These are phyloP conservation scores for Acacia pycnantha DNA, from an alignment of 331 rosid species.

Conservation along the genomic window DNA sequence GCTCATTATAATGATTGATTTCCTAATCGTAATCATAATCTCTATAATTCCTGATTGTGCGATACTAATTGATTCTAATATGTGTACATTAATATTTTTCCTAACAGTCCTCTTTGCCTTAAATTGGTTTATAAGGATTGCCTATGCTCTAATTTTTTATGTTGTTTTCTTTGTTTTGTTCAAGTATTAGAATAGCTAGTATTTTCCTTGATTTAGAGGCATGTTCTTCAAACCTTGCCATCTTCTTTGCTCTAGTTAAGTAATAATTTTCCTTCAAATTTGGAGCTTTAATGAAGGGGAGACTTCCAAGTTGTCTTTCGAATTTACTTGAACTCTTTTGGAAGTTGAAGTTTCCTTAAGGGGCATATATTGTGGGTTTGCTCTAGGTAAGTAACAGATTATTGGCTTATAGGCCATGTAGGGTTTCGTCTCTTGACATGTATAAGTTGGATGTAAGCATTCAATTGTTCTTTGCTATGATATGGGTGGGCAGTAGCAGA, in stretches of 20 bases:
- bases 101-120: not conserved
- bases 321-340: not conserved
- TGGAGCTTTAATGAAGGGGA: not conserved
- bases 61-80: too few species aligned
- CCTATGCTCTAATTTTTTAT: not conserved
- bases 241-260: too few species aligned
- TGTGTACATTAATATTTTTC: too few species aligned
- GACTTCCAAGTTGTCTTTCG: not conserved
- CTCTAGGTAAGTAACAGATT: not conserved
- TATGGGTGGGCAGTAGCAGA: not conserved
- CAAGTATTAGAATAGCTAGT: not conserved
- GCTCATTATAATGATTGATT: too few species aligned
- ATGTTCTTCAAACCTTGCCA: not conserved
- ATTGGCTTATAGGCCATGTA: not conserved
- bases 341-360: not conserved
- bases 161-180: not conserved
- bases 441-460: not conserved
- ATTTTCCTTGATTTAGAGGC: not conserved
- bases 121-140: not conserved
- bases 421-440: not conserved
- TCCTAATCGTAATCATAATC: too few species aligned
- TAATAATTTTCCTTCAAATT: not conserved
- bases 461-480: not conserved
- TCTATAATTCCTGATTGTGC: too few species aligned
- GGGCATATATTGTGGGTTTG: not conserved